Conservation (phyloP, 1,284 basidiomycete species). For the Ganoderma lingzhi region DNA sequence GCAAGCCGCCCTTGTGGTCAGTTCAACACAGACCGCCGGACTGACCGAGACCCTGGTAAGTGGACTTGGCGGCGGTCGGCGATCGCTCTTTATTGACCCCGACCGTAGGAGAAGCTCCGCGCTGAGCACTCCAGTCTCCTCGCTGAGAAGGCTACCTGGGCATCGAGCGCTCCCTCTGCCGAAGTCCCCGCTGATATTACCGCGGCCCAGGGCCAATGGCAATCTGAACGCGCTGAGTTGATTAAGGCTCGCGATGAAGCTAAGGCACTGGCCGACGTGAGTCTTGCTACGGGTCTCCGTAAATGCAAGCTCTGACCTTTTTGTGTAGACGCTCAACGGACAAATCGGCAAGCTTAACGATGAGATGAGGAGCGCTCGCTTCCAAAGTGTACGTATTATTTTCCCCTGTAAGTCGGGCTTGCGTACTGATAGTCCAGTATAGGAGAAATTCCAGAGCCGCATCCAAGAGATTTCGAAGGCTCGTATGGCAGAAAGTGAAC, state of each 20-base stretch:
- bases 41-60: slow-evolving; percentile 51
- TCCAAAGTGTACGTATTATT: slow-evolving; percentile 43
- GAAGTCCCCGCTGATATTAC: slow-evolving; percentile 40
- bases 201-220: slow-evolving; percentile 53
- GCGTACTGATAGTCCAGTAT: slow-evolving; percentile 6
- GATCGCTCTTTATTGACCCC: slow-evolving; percentile 1
- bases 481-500: slow-evolving; percentile 48
- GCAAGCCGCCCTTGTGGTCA: slow-evolving; percentile 37
- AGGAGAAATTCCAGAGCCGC: slow-evolving; percentile 57
- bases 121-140: slow-evolving; percentile 68
- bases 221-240: slow-evolving; percentile 65
- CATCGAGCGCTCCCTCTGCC: slow-evolving; percentile 36
- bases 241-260: slow-evolving; percentile 68
- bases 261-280: slow-evolving; percentile 61
- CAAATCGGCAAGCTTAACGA: slow-evolving; percentile 56
- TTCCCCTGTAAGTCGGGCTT: not conserved
- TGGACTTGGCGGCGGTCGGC: slow-evolving; percentile 13
- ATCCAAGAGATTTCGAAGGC: slow-evolving; percentile 48
- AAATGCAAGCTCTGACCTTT: not conserved
- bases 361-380: slow-evolving; percentile 52
- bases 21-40: slow-evolving; percentile 22
- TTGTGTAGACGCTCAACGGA: slow-evolving; percentile 51
- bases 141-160: slow-evolving; percentile 64
- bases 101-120: slow-evolving; percentile 56
- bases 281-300: slow-evolving; percentile 7